Percentiles rank a stretch among this genome's conserved stretches.
These are phyloP conservation scores for Cenchrus purpureus DNA, from an alignment of 176 grass and related monocot species.

Conservation along the genomic window DNA sequence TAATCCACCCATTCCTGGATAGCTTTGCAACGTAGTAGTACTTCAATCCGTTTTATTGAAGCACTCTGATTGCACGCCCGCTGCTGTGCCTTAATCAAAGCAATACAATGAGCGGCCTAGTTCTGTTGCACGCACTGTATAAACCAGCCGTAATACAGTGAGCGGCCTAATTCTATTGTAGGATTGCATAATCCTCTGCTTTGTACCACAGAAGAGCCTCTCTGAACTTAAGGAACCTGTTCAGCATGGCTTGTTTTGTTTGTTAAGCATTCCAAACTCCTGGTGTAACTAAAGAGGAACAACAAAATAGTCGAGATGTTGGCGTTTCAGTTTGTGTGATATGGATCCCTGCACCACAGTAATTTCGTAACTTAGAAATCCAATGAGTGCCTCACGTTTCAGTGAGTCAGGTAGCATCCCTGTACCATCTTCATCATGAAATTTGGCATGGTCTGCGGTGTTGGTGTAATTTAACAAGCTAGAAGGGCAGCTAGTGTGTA, in stretches of 20 bases:
- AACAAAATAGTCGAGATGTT: background rate
- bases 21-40: background rate
- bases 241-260: background rate
- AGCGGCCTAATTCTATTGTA: background rate
- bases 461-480: background rate
- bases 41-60: background rate
- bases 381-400: background rate
- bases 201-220: background rate
- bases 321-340: background rate
- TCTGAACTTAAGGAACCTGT: background rate
- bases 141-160: background rate
- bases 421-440: background rate
- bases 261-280: background rate
- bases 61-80: background rate
- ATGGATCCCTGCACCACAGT: too few species aligned
- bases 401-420: too few species aligned
- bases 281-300: background rate
- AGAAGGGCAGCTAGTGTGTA: background rate
- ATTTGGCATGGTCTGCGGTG: background rate
- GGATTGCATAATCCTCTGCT: background rate
- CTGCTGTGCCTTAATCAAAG: background rate
- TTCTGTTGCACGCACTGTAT: background rate
- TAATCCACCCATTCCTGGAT: background rate
- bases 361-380: background rate
- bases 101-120: background rate